A percentile compares a stretch with the other conserved stretches of the same genome.
Conservation (phyloP, 2,329 filamentous ascomycete species). For the Paecilomyces niveus region DNA sequence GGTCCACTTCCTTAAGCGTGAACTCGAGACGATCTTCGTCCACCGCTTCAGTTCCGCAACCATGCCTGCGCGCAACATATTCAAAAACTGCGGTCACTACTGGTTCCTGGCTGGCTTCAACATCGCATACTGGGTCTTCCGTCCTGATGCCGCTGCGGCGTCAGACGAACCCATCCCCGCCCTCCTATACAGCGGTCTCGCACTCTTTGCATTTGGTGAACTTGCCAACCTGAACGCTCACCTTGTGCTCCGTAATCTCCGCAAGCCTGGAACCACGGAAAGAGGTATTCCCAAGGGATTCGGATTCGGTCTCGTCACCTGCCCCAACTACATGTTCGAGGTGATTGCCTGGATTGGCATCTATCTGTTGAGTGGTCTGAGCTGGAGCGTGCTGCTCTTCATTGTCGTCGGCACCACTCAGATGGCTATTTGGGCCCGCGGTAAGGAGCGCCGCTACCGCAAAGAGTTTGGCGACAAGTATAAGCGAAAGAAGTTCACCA, state of each 20-base stretch:
- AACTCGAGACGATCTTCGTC: conserved; percentile 87
- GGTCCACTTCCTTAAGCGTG: conserved; percentile 88
- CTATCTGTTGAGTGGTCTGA: conserved; percentile 65
- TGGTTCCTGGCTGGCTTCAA: conserved; percentile 77
- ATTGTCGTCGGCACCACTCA: conserved; percentile 63
- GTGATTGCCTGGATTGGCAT: conserved; percentile 79
- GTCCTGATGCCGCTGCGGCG: conserved; percentile 63
- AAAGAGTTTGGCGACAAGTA: conserved; percentile 90
- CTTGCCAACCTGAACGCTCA: conserved; percentile 74
- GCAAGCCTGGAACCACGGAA: conserved; percentile 72
- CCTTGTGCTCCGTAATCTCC: conserved; percentile 67
- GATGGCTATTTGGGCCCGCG: conserved; percentile 82
- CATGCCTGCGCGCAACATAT: conserved; percentile 84
- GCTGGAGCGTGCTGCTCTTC: conserved; percentile 71
- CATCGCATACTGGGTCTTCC: conserved; percentile 79
- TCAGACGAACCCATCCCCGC: conserved; percentile 39
- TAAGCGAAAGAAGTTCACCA: conserved; percentile 83
- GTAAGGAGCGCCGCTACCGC: conserved; percentile 86
- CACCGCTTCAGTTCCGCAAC: conserved; percentile 93
- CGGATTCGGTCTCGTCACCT: conserved; percentile 81
- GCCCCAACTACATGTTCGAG: conserved; percentile 97
- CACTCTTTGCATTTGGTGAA: conserved; percentile 71
- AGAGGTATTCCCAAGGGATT: conserved; percentile 81
- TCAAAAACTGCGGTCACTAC: conserved; percentile 95
- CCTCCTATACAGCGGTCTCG: conserved; percentile 61